Base-by-base conservation (phyloP, 495 filamentous ascomycete species). In the Penicillium salamii region DNA sequence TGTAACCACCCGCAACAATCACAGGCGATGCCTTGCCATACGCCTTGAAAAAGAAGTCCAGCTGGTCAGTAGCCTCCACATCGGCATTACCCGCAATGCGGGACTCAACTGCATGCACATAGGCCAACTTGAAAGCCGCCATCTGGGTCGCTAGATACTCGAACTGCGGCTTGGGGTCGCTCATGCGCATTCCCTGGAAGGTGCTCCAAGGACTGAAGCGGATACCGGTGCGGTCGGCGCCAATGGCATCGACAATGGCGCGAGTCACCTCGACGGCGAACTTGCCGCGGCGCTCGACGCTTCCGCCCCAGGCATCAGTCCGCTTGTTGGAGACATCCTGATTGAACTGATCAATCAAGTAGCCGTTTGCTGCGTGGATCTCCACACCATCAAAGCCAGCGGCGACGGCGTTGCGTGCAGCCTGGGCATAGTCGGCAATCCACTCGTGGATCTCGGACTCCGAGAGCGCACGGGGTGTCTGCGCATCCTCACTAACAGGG, bases 361-460 rank as follows among this genome's bases (percentile, higher is more conserved):
- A 90, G 7, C 87, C 87, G 54, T 91, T 90, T 3, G 85, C 84
- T 29, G 70, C 81, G 59, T 89, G 86, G 45, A 90, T 70, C 69
- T 91, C 88, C 3, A 91, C 85, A 20, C 84, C 86, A 57, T 90
- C 87, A 47, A 90, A 91, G 9, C 87, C 87, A 3, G 86, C 87
- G 7, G 67, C 71, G 9, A 89, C 68, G 3, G 85, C 84, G 46
- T 82, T 83, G 52, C 72, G 66, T 1, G 87, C 81, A 14, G 84
- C 86, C 18, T 73, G 57, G 7, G 72, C 82, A 42, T 84, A 88
- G 49, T 78, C 77, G 0, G 61, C 49, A 18, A 88, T 76, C n/a
- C 63, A 78, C 7, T 67, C 55, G 47, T 71, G 48, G 48, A 90
- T 86, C 41, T 89, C 82, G 3, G 74, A 69, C 32, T 73, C 63